Evolutionary conservation across 345 rosid genomes (phyloP), one percentile per base, ranked within the genome.

Genomic region (Erysimum cheiranthoides): DNA sequence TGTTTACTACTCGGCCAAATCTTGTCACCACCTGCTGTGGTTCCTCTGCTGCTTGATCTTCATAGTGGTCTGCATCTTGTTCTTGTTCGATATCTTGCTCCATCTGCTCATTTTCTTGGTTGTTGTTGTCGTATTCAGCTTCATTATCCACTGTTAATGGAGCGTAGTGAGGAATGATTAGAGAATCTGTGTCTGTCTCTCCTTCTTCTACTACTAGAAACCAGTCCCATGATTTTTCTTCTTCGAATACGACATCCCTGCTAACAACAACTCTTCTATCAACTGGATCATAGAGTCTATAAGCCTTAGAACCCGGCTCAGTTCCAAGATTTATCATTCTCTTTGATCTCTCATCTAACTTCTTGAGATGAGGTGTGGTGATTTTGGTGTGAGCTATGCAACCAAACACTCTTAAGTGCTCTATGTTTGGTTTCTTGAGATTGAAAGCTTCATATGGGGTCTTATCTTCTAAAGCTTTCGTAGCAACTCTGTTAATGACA

Each of bases 11-110:
- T 0, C 12, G 18, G 8, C 40, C 27, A 0, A 4, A 57, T n/a
- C 25, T 32, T 1, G 40, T n/a, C 1, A 32, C 7, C 0, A 0
- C 0, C 0, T 2, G 21, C 7, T 1, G 40, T 3, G 4, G 25
- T 10, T 0, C 61, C 1, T 21, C 25, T 21, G 0, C 13, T 8
- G 0, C 38, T n/a, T 57, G 39, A 32, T 57, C 14, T 0, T 6
- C 40, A 0, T 14, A 12, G 3, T 45, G 18, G 1, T 39, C 8
- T 2, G 0, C 59, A 1, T 28, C 38, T 5, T 11, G 18, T 31
- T 13, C 21, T 54, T 30, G 17, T 5, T 11, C 38, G 13, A 21
- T 21, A 0, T 31, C 52, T 16, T 47, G 61, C 25, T 21, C 25
- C 25, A 21, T 21, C 25, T 21, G 25, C 25, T 21, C 25, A 21